These are phyloP conservation scores for Colletotrichum truncatum DNA, from an alignment of 2,329 filamentous ascomycete genomes.

Conservation along the genomic window DNA sequence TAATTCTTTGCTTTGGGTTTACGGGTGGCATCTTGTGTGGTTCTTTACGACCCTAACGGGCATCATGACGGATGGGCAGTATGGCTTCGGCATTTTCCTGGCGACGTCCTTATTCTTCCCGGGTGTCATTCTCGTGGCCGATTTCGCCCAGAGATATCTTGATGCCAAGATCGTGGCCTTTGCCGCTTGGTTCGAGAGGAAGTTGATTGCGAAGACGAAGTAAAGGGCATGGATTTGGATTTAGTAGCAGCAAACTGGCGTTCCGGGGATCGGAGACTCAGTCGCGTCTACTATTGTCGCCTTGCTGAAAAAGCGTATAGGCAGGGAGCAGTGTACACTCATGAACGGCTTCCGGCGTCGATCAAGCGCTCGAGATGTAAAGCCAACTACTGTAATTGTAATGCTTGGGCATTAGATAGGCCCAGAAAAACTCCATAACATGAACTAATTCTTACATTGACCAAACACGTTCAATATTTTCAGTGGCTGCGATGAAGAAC, in stretches of 20 bases:
- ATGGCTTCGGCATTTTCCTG: background rate
- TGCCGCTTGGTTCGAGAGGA: conserved; percentile 16
- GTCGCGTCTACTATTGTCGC: too few relatives aligned
- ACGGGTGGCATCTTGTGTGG: conserved; percentile 48
- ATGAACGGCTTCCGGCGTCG: too few relatives aligned
- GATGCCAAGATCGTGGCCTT: conserved; percentile 9
- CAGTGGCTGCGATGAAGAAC: too few relatives aligned
- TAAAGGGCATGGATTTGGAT: background rate
- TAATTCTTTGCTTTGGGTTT: conserved; percentile 65
- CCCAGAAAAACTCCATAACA: too few relatives aligned
- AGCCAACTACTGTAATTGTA: too few relatives aligned
- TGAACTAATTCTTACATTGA: too few relatives aligned
- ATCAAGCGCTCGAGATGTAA: too few relatives aligned
- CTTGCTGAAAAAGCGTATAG: too few relatives aligned
- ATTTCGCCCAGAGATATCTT: conserved; percentile 13
- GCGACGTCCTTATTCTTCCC: conserved; percentile 1
- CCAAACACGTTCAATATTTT: too few relatives aligned
- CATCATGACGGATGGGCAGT: background rate
- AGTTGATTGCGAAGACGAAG: background rate
- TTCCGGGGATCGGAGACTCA: too few relatives aligned
- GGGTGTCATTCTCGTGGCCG: conserved; percentile 6
- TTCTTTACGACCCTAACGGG: conserved; percentile 10
- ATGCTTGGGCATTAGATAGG: too few relatives aligned
- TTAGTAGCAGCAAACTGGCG: background rate
- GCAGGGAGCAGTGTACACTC: too few relatives aligned